Base-by-base conservation (phyloP, 768 basidiomycete genomes). In the Strobilomyces confusus region DNA sequence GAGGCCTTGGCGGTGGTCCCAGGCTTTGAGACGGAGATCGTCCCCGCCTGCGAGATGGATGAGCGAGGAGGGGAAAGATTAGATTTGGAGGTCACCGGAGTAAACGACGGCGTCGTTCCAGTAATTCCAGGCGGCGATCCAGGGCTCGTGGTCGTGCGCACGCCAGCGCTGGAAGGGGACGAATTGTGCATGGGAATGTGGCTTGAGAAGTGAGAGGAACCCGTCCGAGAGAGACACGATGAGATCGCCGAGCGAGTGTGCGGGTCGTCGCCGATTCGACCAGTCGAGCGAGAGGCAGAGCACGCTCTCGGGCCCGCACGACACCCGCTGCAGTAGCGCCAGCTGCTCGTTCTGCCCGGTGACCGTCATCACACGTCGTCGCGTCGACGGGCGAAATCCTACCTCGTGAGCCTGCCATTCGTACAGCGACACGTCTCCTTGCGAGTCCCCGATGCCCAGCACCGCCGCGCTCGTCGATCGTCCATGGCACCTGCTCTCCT, bases 231-330 rank as follows among this genome's bases (percentile, higher is more conserved):
- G 75, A 5, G 95, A 98, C 14, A 84, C 85, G 17, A 92, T 77
- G 37, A 98, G 69, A 9, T 79, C 78, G 12, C 83, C 84, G 14
- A 75, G 63, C 22, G 66, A 29, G 6, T 9, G 29, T 29, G 7
- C 29, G 29, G 6, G 29, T 29, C 29, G 29, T 29, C 29, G 29
- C 17, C 89, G 80, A 60, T 88, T 87, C 1, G 89, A 88, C 92
- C 94, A 99, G 69, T 98, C 97, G 25, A 98, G 72, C 9, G 94
- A 98, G 17, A 99, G 81, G 62, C 92, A 95, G 1, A 99, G 73
- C 1, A 78, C 77, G 25, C 84, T 79, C 0, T 79, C 65, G 0
- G 82, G 59, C 25, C 72, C 77, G 52, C 83, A 83, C 26, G 69
- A 66, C 23, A 87, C 68, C 14, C 71, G 70, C 26, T 77, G 69